These are phyloP conservation scores for Candida sithepensis DNA, from an alignment of 805 yeast genomes.

Conservation along the genomic window DNA sequence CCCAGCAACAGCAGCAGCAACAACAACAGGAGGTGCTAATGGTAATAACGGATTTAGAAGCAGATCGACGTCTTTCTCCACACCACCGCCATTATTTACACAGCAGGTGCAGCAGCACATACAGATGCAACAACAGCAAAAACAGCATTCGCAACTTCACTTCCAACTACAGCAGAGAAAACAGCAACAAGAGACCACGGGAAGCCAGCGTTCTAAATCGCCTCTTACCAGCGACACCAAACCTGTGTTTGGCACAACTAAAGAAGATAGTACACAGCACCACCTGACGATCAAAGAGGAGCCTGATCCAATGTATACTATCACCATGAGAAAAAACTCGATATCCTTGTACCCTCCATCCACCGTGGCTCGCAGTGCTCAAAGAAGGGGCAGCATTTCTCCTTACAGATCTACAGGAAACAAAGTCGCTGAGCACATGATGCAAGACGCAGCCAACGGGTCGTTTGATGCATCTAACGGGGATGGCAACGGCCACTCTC, in stretches of 20 bases:
- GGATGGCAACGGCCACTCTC: neutral
- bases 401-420: conserved; percentile 2
- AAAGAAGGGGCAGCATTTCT: conserved; percentile 21
- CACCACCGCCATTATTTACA: conserved; percentile 13
- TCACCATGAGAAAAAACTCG: conserved; percentile 37
- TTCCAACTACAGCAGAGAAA: conserved; percentile 3
- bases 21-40: too few species aligned
- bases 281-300: conserved; percentile 1
- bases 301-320: conserved; percentile 11
- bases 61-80: conserved; percentile 17
- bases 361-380: neutral
- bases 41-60: conserved; percentile 11
- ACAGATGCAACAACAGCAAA: conserved; percentile 6
- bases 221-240: conserved; percentile 1
- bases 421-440: neutral
- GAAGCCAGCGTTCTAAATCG: conserved; percentile 1
- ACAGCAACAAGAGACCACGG: conserved; percentile 6
- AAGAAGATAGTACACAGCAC: neutral
- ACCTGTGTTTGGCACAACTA: too few species aligned
- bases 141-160: neutral
- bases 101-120: conserved; percentile 11
- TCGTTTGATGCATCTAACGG: neutral
- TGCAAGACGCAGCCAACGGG: neutral
- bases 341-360: conserved; percentile 43
- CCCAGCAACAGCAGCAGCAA: too few species aligned